phyloP scores from a whole-genome alignment of 495 filamentous ascomycete species.

The Aspergillus sparsus region DNA sequence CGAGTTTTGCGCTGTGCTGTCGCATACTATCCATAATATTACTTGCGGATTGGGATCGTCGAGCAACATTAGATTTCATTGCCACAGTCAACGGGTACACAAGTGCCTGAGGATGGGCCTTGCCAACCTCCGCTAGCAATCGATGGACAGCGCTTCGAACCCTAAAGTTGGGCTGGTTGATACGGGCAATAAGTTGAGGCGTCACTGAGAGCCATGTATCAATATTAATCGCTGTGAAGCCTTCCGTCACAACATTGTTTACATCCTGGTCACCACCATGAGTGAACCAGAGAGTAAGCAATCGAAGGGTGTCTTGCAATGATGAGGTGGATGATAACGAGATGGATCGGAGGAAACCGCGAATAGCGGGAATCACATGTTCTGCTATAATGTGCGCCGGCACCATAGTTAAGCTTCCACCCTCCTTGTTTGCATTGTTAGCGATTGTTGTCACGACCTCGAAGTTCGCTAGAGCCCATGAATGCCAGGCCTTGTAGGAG shows the following conservation, averaged over 20 bases:
- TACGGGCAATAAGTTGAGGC: slow-evolving; percentile 93
- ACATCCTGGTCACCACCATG: slow-evolving; percentile 89
- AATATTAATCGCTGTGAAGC: slow-evolving; percentile 85
- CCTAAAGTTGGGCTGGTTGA: slow-evolving; percentile 87
- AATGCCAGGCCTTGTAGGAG: slow-evolving; percentile 99
- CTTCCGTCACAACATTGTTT: slow-evolving; percentile 81
- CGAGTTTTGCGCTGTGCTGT: slow-evolving; percentile 87
- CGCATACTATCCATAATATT: slow-evolving; percentile 98
- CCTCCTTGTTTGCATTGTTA: slow-evolving; percentile 60
- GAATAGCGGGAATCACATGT: slow-evolving; percentile 90
- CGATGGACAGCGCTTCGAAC: slow-evolving; percentile 90
- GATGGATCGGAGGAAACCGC: slow-evolving; percentile 95
- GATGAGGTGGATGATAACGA: slow-evolving; percentile 87
- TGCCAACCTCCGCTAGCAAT: slow-evolving; percentile 85
- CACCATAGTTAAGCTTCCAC: slow-evolving; percentile 45
- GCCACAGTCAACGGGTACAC: slow-evolving; percentile 99
- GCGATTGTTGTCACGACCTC: slow-evolving; percentile 87
- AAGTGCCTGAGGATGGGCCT: slow-evolving; percentile 92
- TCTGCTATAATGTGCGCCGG: slow-evolving; percentile 68
- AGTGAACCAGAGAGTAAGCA: slow-evolving; percentile 94
- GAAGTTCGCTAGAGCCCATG: slow-evolving; percentile 99
- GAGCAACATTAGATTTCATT: slow-evolving; percentile 85
- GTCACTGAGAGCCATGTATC: slow-evolving; percentile 99
- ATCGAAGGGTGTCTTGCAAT: slow-evolving; percentile 88
- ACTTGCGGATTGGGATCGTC: slow-evolving; percentile 78